Conservation (phyloP, 257 asterid genomes). For the Capsicum pubescens region DNA sequence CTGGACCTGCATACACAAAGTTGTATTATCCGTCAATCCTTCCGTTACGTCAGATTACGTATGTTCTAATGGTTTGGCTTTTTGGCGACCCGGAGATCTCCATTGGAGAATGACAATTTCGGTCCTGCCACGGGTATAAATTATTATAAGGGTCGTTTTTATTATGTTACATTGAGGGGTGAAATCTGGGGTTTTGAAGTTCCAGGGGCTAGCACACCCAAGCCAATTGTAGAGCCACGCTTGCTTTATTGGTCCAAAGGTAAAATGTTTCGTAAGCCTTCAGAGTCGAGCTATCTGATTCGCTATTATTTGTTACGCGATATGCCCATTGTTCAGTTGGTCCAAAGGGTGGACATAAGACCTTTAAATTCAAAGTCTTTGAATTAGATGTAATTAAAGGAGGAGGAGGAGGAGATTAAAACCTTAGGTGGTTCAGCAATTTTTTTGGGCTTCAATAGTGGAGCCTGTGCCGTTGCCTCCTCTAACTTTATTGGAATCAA, state of each 20-base stretch:
- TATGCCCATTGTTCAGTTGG: background rate
- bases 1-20: background rate
- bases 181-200: background rate
- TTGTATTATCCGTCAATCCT: background rate
- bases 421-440: background rate
- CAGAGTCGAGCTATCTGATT: background rate
- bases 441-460: background rate
- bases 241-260: background rate
- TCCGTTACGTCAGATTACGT: background rate
- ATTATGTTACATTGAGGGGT: background rate
- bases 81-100: background rate
- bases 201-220: background rate
- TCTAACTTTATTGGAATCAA: background rate
- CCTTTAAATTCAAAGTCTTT: background rate
- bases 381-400: background rate
- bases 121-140: background rate
- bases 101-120: background rate
- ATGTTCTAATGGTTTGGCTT: background rate
- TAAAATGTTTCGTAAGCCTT: background rate
- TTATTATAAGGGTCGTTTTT: background rate
- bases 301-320: background rate
- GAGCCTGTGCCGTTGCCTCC: background rate
- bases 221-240: background rate
- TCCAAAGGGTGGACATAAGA: background rate
- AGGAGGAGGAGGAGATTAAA: background rate